Base-by-base conservation (phyloP, 2,329 filamentous ascomycete genomes). In the Colletotrichum lini region DNA sequence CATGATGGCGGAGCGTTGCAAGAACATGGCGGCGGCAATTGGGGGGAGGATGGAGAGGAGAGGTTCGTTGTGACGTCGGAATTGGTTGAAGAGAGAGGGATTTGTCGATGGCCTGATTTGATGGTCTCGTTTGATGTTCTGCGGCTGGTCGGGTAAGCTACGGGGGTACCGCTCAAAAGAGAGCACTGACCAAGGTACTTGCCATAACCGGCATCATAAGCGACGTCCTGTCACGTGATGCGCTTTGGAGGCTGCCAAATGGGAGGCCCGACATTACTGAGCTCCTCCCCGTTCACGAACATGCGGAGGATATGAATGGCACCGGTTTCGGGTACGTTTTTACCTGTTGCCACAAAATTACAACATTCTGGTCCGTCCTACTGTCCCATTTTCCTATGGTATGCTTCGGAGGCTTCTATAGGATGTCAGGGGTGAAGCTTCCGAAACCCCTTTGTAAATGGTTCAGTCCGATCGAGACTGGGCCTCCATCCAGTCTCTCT, bases 1-100 rank as follows among this genome's bases (percentile, higher is more conserved):
- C 76, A 87, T 83, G 75, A 89, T 79, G 80, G 86, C 89, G 79
- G 90, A 86, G 80, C 90, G 90, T 86, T 90, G 88, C 80, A 92
- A 80, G 77, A 91, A 90, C 90, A 92, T 91, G 78, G 78, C 80
- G 81, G 78, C 74, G 75, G 75, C 74, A 74, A 77, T 77, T 76
- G 76, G 74, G 54, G 70, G 58, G 67, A 49, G 53, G 35, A 38
- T 38, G 63, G 70, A 54, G 50, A 47, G 70, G 68, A 71, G 68
- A 71, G 68, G 58, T 73, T 72, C 49, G 62, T 67, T 61, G 61
- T 72, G 73, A 74, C 65, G 73, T 72, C 70, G 64, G 72, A 44
- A 60, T 63, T 70, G 73, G 67, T 50, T 75, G 65, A 71, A 61
- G 77, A 78, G 80, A 79, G 82, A 83, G 82, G 84, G 83, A 84